Base-by-base conservation (phyloP, 768 basidiomycete species). In the Nidularia sp. region DNA sequence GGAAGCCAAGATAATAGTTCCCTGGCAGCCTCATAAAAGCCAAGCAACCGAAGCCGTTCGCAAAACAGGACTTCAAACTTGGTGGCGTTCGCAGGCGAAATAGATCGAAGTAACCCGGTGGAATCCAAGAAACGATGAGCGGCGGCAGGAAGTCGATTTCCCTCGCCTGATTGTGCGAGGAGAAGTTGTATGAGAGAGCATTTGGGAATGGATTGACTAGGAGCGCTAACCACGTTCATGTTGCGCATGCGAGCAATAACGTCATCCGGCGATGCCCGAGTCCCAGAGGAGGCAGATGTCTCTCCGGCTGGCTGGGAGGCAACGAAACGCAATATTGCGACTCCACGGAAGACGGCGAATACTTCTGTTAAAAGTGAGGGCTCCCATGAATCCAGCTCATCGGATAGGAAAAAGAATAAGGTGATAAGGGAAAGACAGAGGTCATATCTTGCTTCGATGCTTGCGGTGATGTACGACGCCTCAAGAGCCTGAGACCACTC, bases 1-100 rank as follows among this genome's bases (percentile, higher is more conserved):
- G 93, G 93, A 29, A 94, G 77, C 83, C 88, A 88, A 22, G 82
- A 81, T 45, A 91, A 69, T 51, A 90, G 71, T 54, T 88, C 85
- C 47, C 78, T 68, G 1, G 88, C 76, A 34, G 80, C 72, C 53
- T 80, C 75, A 52, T 76, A 72, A 60, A 87, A 85, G 12, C 85
- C 86, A 49, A 88, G 70, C 1, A 70, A 64, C 35, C 88, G 76
- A 44, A 96, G 75, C 31, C 74, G 70, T 55, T 92, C 84, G 60
- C 87, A 90, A 60, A 93, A 85, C 43, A 78, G 59, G 32, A 87
- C 80, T 65, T 96, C 94, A 45, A 73, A 76, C 57, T 78, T 71
- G 5, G 85, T 84, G 8, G 84, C 83, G 55, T 80, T 76, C 0
- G 88, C 79, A 10, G 88, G 85, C 10, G 86, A 83, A 43, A 83